phyloP scores from a whole-genome alignment of 2,329 filamentous ascomycete genomes.

The Penicillium sp. region DNA sequence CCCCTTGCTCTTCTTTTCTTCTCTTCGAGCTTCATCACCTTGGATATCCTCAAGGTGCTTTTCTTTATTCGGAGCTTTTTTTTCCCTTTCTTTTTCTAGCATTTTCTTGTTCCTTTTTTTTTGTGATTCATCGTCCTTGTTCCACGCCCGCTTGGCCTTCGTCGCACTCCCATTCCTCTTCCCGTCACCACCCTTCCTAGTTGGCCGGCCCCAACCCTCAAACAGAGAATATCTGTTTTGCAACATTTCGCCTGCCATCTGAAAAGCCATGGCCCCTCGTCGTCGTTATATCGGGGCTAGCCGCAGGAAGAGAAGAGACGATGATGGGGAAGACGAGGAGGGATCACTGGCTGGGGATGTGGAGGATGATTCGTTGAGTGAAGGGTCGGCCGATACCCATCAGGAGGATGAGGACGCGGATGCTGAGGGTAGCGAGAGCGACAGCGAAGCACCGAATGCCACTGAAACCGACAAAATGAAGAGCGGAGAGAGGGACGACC shows the following conservation, averaged over 20 bases:
- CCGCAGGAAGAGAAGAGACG: constrained; percentile 46
- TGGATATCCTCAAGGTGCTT: constrained; percentile 4
- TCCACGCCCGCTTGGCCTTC: constrained; percentile 19
- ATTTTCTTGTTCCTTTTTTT: constrained; percentile 12
- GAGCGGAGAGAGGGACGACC: constrained; percentile 26
- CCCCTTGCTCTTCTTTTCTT: constrained; percentile 17
- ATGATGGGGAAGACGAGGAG: constrained; percentile 52
- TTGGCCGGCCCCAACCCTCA: background rate
- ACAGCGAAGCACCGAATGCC: constrained; percentile 44
- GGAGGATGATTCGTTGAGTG: constrained; percentile 63
- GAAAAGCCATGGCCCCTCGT: constrained; percentile 41
- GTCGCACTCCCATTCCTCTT: constrained; percentile 17
- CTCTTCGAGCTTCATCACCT: constrained; percentile 6
- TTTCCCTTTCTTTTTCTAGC: constrained; percentile 2
- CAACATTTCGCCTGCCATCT: background rate
- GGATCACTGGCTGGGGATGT: constrained; percentile 50
- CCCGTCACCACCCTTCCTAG: constrained; percentile 5
- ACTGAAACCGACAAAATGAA: constrained; percentile 24
- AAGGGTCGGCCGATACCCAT: constrained; percentile 57
- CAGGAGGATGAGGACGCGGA: constrained; percentile 59
- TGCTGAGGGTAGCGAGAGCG: constrained; percentile 59
- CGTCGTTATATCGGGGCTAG: constrained; percentile 46
- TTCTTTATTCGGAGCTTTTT: constrained; percentile 4
- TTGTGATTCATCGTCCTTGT: constrained; percentile 19
- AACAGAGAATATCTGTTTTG: background rate